Evolutionary conservation across 2,329 filamentous ascomycete genomes (phyloP).

Genomic region (Fusarium anguioides): DNA sequence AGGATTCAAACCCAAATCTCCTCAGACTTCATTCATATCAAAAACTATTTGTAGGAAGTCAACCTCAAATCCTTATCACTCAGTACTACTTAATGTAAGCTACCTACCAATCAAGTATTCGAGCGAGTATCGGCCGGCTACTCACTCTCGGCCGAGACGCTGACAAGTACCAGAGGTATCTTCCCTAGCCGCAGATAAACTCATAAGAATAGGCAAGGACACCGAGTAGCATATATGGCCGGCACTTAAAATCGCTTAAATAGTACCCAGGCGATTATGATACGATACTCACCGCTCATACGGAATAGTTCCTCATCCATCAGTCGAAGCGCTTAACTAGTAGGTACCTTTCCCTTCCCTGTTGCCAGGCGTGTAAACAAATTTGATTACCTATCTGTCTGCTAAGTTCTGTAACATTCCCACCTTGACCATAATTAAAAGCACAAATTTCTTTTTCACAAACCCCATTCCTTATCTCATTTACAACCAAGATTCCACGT

Average conservation of each 20-base stretch:
- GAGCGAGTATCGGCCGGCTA: background rate
- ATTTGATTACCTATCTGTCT: background rate
- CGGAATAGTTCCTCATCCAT: no score
- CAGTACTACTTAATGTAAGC: no score
- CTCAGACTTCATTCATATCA: background rate
- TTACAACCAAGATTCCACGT: background rate
- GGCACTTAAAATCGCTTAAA: no score
- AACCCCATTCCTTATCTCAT: background rate
- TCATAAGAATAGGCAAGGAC: no score
- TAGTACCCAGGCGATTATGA: no score
- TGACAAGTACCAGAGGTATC: no score
- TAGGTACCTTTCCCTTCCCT: no score
- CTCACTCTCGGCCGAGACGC: background rate
- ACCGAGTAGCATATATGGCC: no score
- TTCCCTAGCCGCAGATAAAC: background rate
- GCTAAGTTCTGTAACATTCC: background rate
- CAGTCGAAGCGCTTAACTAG: no score
- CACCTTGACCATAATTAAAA: background rate
- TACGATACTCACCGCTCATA: no score
- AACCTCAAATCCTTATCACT: no score
- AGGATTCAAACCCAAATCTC: background rate
- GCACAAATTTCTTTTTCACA: background rate
- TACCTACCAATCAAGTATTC: background rate
- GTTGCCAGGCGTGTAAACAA: constrained; percentile 15
- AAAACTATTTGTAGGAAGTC: background rate